Evolutionary conservation across 495 filamentous ascomycete species (phyloP), one percentile per base, ranked within the genome.

Genomic region (Delitschia confertaspora): DNA sequence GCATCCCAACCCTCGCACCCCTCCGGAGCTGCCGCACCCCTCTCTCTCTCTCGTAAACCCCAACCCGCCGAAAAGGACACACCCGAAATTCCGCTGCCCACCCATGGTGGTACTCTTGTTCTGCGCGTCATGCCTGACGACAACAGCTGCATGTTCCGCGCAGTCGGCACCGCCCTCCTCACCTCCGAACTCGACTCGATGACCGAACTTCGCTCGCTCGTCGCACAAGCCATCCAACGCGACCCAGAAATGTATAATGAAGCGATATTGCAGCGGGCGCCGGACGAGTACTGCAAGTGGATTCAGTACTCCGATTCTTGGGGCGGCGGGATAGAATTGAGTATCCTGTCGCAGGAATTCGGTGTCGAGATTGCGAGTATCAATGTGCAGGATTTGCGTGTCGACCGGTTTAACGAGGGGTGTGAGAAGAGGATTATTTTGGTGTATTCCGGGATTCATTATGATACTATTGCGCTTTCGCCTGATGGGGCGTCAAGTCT

Each of bases 41-140:
- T 66, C n/a, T 55, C 64, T 7, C 59, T 67, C 1, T 51, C 59
- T 31, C 51, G 61, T 26, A 68, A 67, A 39, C 34, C 61, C 7
- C 63, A 65, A 17, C 51, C 62, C n/a, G 53, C 59, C 27, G 64
- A 66, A 8, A 54, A 33, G 20, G 83, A 88, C 51, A 76, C 82
- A 4, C 83, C 83, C 0, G 81, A 85, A 55, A 58, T 85, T n/a
- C 66, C 75, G 0, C 65, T 85, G 2, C 69, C 78, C 17, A 65
- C 71, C 16, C 77, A 75, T 39, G 66, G 66, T 7, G 78, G 78
- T 19, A 83, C 75, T 0, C 64, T 88, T 19, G 79, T 94, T 21
- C 76, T 95, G 4, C 80, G 91, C 2, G 85, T 96, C 24, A 95
- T 98, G 91, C 85, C 88, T 7, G 91, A 95, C 58, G 91, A 98